Evolutionary conservation across 805 yeast genomes (phyloP).

Genomic region (Tetrapisispora nanseiensis): DNA sequence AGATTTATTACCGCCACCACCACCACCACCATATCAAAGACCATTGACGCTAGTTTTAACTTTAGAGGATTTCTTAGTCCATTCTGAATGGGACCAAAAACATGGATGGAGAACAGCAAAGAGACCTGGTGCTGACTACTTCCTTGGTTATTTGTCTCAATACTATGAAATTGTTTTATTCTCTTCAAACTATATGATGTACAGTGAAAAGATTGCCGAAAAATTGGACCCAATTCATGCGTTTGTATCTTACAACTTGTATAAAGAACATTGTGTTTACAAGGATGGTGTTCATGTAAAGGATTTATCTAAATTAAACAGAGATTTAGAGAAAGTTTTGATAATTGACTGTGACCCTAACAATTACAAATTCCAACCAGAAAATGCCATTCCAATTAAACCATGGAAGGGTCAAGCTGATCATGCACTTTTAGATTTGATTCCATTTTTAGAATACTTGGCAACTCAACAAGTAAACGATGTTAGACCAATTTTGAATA

Average conservation of each 20-base stretch:
- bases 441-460: conserved; percentile 88
- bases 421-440: conserved; percentile 67
- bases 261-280: conserved; percentile 78
- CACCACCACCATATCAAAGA: conserved; percentile 85
- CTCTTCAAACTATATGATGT: conserved; percentile 74
- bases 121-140: conserved; percentile 97
- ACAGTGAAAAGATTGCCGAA: conserved; percentile 72
- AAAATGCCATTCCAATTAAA: conserved; percentile 77
- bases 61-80: conserved; percentile 82
- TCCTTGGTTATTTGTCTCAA: conserved; percentile 86
- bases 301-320: conserved; percentile 81
- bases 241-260: conserved; percentile 74
- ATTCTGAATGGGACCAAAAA: conserved; percentile 84
- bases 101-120: conserved; percentile 98
- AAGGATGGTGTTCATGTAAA: conserved; percentile 84
- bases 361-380: conserved; percentile 75
- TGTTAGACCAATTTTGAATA: conserved; percentile 75
- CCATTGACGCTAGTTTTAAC: conserved; percentile 85
- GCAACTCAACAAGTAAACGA: conserved; percentile 82
- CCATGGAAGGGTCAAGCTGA: conserved; percentile 84
- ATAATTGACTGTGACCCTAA: conserved; percentile 71
- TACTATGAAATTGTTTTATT: conserved; percentile 93
- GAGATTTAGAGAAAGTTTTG: conserved; percentile 76
- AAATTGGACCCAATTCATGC: conserved; percentile 93
- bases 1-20: conserved; percentile 82